Base-by-base conservation (phyloP, 2,329 filamentous ascomycete genomes). In the Aspergillus melleus region DNA sequence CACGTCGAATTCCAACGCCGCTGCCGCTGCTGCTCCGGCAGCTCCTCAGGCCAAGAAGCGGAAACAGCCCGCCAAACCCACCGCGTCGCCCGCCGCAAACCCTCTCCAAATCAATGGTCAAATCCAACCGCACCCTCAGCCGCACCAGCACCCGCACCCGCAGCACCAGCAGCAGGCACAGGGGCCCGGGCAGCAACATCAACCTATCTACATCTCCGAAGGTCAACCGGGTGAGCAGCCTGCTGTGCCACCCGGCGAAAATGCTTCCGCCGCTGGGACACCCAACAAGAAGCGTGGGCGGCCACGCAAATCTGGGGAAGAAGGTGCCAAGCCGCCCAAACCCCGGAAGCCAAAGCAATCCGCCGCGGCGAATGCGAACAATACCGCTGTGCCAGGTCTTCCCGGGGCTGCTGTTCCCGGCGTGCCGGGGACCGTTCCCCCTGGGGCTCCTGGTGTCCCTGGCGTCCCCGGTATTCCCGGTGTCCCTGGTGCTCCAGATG, bases 251-350 rank as follows among this genome's bases (percentile, higher is more conserved):
- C 49, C 57, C 5, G 52, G 61, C 6, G 59, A 51, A 11, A 52
- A 60, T 5, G 14, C 47, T 16, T 24, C 39, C 16, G 36, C n/a
- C n/a, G 58, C 56, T 12, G 60, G 56, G 19, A 60, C 64, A 6
- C 64, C 64, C n/a, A n/a, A 14, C 36, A 58, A 58, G 29, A 72
- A 72, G 49, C 69, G 72, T 54, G 72, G 72, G 51, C 72, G 72
- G 29, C 72, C 72, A 11, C 70, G 72, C 36, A 74, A 74, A 52
- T 59, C 61, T 8, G 49, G 64, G 12, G 65, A 66, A 49, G 63
- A 61, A 39, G 60, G 6, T 14, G 4, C 54, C 16, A 62, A 63
- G n/a, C 60, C 65, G 16, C 52, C 47, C 9, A 66, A 64, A 22
- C 59, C 62, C 3, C 64, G 57, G 54, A 62, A 65, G 49, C 61